Percentiles rank a stretch among this genome's conserved stretches.
Conservation (phyloP, 2,329 filamentous ascomycete genomes). For the Pyricularia pennisetigena region DNA sequence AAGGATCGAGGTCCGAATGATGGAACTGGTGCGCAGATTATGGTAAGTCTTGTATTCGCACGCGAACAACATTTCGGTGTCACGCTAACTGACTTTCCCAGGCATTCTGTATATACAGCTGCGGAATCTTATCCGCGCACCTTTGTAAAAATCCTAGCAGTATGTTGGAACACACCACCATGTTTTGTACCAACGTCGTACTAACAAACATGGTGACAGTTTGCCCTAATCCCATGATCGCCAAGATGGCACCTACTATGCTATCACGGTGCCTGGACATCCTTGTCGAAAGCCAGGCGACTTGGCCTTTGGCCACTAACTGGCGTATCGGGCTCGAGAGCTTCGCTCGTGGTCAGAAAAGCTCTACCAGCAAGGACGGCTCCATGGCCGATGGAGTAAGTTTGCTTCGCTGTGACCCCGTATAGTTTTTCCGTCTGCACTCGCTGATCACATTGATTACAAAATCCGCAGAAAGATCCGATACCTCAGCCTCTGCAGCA, state of each 20-base stretch:
- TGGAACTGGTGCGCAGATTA: constrained; percentile 39
- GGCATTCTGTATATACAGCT: constrained; percentile 41
- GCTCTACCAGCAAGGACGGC: constrained; percentile 27
- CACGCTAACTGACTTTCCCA: constrained; percentile 8
- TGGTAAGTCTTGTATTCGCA: constrained; percentile 19
- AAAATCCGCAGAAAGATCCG: constrained; percentile 12
- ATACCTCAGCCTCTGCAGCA: constrained; percentile 13
- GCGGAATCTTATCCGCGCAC: constrained; percentile 38
- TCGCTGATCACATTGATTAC: neutral
- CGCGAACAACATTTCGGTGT: neutral
- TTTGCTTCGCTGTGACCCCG: neutral
- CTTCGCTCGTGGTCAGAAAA: constrained; percentile 30
- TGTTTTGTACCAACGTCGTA: neutral
- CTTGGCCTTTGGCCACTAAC: constrained; percentile 38
- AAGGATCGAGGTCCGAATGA: constrained; percentile 31
- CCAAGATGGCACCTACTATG: constrained; percentile 30
- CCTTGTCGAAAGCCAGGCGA: constrained; percentile 33
- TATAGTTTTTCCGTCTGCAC: constrained; percentile 8
- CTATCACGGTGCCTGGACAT: constrained; percentile 32
- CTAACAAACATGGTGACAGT: constrained; percentile 17
- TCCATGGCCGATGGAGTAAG: constrained; percentile 38
- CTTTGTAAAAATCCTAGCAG: constrained; percentile 30
- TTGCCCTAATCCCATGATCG: constrained; percentile 27
- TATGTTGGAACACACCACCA: constrained; percentile 3
- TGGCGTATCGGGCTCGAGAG: constrained; percentile 37